Evolutionary conservation across 306 rosid species (phyloP), one percentile per base, ranked within the genome.

Genomic region (Fagus crenata): DNA sequence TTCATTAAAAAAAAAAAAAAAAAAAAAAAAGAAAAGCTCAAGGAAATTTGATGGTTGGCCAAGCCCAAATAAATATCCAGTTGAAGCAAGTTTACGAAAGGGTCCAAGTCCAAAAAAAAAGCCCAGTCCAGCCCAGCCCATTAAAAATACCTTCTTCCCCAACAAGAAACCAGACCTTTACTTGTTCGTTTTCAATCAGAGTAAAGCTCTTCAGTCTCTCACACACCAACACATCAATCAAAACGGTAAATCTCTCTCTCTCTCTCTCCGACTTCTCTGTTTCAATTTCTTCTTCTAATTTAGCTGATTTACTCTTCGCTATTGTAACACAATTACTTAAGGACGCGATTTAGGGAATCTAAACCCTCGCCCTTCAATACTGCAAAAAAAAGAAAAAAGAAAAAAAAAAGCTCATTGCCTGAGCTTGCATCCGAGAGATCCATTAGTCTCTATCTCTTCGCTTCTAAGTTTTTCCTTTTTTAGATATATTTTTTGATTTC

Each of bases 91-190:
- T 11, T 11, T 11, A 4, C 15, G 68, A 33, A 14, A 2, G 1
- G 33, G 1, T 9, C 14, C 2, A 28, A 28, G 32, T 58, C n/a
- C 35, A 33, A n/a, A 40, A 11, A n/a, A n/a, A 1, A 39, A 28
- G 71, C 49, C 3, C 32, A 39, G 14, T 14, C 51, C 11, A 14
- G 51, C 51, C 51, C 51, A 36, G 49, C 49, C 31, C 33, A 39
- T 17, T 1, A 0, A 2, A 9, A 37, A 65, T 7, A 43, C 71
- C 71, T 67, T 67, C 71, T 67, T 67, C 49, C 71, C 31, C 71
- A n/a, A 6, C 71, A 67, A 67, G 71, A 67, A 67, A 67, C 13
- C 6, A 5, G 51, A 67, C 46, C 49, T 40, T 67, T 64, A 9
- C 49, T 3, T 36, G 42, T 35, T n/a, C 3, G 43, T 7, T 17